Percentiles rank a stretch among this genome's conserved stretches.
These are phyloP conservation scores for Hyaloperonospora brassicae DNA, from an alignment of 352 stramenopile species.

Conservation along the genomic window DNA sequence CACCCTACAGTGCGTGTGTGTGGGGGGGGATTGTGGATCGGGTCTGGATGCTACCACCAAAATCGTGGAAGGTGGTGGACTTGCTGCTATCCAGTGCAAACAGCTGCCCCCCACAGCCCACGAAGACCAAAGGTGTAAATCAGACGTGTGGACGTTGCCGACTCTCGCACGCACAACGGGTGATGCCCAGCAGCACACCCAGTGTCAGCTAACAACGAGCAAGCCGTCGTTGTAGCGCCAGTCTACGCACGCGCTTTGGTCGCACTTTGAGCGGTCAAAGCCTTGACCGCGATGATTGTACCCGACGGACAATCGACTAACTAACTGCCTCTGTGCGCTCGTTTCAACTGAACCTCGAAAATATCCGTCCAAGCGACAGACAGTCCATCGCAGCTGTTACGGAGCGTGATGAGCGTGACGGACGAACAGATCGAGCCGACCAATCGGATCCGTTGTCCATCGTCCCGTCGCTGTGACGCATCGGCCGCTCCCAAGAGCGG, in stretches of 20 bases:
- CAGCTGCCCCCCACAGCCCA: neutral
- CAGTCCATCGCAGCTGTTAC: conserved; percentile 15
- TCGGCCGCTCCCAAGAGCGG: no score
- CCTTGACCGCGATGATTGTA: neutral
- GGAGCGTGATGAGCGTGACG: conserved; percentile 62
- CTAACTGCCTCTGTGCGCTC: neutral
- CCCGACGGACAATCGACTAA: neutral
- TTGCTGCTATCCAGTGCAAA: no score
- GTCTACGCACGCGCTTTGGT: neutral
- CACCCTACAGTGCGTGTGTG: no score
- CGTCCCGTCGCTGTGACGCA: conserved; percentile 2
- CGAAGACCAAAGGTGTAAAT: neutral
- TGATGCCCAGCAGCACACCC: no score
- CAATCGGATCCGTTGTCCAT: conserved; percentile 18
- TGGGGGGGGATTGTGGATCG: no score
- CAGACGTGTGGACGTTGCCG: no score
- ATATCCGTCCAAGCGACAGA: conserved; percentile 19
- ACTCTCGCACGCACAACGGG: no score
- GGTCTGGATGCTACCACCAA: no score
- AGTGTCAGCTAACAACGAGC: neutral
- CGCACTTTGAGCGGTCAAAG: neutral
- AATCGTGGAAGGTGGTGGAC: no score
- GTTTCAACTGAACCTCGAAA: neutral
- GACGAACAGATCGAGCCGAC: conserved; percentile 31
- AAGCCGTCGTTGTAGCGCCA: neutral